phyloP scores from a whole-genome alignment of 331 rosid genomes.

The Phaseolus coccineus region DNA sequence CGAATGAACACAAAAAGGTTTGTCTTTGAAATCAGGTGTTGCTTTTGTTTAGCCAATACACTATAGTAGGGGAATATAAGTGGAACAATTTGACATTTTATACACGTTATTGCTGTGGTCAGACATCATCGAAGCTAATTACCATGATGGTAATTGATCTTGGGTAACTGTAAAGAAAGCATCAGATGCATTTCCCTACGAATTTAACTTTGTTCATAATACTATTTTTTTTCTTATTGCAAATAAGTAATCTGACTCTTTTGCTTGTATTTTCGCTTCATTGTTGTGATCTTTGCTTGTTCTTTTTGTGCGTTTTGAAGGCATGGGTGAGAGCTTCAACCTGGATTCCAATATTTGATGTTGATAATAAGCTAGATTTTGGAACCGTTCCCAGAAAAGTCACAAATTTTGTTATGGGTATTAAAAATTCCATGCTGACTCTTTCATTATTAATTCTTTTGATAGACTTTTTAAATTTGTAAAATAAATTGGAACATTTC shows the following conservation, averaged over 20 bases:
- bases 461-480: not conserved
- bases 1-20: conserved; percentile 86
- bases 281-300: conserved; percentile 24
- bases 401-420: conserved; percentile 83
- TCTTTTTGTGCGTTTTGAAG: conserved; percentile 58
- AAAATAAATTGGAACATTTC: conserved; percentile 14
- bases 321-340: conserved; percentile 95
- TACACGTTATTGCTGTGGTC: not conserved
- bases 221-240: conserved; percentile 28
- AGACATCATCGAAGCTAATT: not conserved
- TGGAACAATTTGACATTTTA: conserved; percentile 17
- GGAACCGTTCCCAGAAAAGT: conserved; percentile 76
- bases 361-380: conserved; percentile 59
- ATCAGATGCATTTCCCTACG: conserved; percentile 6
- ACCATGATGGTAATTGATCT: not conserved
- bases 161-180: conserved; percentile 8
- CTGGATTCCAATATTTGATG: conserved; percentile 92
- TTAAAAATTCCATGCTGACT: conserved; percentile 37
- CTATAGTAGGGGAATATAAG: conserved; percentile 2
- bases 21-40: conserved; percentile 15
- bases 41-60: not conserved
- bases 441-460: conserved; percentile 32
- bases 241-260: conserved; percentile 20
- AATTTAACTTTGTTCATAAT: not conserved
- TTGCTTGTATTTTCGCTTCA: conserved; percentile 9